Evolutionary conservation across 306 rosid genomes (phyloP).

Genomic region (Cicer yamashitae): DNA sequence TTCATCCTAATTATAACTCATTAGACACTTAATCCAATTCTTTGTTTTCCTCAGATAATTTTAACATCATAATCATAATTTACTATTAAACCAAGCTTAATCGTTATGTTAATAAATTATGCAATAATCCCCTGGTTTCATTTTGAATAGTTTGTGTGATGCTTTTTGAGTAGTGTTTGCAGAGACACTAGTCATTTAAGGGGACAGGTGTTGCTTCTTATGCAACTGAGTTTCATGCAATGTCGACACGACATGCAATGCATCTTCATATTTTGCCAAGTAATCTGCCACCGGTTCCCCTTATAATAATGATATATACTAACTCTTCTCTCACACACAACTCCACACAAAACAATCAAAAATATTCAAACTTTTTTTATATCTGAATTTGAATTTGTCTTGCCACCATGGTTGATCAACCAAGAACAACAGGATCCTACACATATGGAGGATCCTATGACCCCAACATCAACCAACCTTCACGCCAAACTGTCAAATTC

Average conservation of each 20-base stretch:
- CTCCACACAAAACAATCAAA: neutral
- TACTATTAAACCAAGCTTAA: too few relatives aligned
- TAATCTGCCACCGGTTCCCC: slow-evolving; percentile 35
- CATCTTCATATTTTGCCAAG: slow-evolving; percentile 47
- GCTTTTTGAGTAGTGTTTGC: neutral
- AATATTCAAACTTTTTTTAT: neutral
- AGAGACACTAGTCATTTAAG: slow-evolving; percentile 40
- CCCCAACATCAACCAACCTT: neutral
- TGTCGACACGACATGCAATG: slow-evolving; percentile 47
- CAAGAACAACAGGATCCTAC: slow-evolving; percentile 35
- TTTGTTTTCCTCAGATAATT: too few relatives aligned
- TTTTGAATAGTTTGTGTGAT: too few relatives aligned
- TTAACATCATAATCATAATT: too few relatives aligned
- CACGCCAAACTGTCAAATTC: slow-evolving; percentile 59
- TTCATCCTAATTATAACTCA: too few relatives aligned
- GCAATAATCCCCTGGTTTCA: too few relatives aligned
- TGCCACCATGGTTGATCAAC: slow-evolving; percentile 40
- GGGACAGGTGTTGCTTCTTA: slow-evolving; percentile 45
- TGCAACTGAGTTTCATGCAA: slow-evolving; percentile 51
- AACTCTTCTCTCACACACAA: slow-evolving; percentile 25
- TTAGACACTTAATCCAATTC: too few relatives aligned
- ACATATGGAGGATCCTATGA: slow-evolving; percentile 28
- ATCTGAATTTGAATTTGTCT: slow-evolving; percentile 20
- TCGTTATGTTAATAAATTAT: too few relatives aligned
- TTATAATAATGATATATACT: slow-evolving; percentile 39